phyloP scores from a whole-genome alignment of 2,329 filamentous ascomycete genomes.

The Xylariaceae sp. region DNA sequence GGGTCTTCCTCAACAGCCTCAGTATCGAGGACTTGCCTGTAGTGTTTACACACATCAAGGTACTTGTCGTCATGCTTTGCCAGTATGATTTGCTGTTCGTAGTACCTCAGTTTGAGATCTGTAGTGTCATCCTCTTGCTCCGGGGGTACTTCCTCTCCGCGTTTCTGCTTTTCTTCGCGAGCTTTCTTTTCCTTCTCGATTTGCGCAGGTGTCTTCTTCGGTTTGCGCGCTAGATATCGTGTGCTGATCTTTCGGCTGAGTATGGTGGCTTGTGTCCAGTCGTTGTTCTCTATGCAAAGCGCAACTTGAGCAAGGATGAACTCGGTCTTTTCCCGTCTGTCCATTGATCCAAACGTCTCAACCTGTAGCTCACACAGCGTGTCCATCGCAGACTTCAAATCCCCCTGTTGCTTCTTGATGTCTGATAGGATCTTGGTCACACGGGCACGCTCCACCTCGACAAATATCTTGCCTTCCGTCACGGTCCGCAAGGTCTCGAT shows the following conservation, averaged over 20 bases:
- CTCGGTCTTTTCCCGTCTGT: constrained; percentile 93
- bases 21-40: constrained; percentile 92
- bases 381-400: constrained; percentile 83
- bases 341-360: constrained; percentile 98
- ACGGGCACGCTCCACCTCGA: constrained; percentile 94
- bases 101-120: constrained; percentile 91
- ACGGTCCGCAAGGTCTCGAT: constrained; percentile 95
- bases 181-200: constrained; percentile 87
- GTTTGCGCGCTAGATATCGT: constrained; percentile 81
- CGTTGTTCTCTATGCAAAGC: constrained; percentile 89
- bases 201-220: constrained; percentile 85
- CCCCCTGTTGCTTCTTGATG: constrained; percentile 95
- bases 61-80: constrained; percentile 98
- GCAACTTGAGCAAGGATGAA: constrained; percentile 95
- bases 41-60: constrained; percentile 95
- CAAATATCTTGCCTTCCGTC: constrained; percentile 99
- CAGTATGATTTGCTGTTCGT: constrained; percentile 93
- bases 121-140: constrained; percentile 86
- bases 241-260: constrained; percentile 96
- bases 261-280: constrained; percentile 95
- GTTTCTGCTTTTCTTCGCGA: constrained; percentile 77
- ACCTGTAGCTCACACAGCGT: constrained; percentile 97
- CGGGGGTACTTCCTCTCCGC: constrained; percentile 72
- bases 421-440: constrained; percentile 92
- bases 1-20: constrained; percentile 91